Evolutionary conservation across 1,284 basidiomycete genomes (phyloP).

Genomic region (Marasmius sp.): DNA sequence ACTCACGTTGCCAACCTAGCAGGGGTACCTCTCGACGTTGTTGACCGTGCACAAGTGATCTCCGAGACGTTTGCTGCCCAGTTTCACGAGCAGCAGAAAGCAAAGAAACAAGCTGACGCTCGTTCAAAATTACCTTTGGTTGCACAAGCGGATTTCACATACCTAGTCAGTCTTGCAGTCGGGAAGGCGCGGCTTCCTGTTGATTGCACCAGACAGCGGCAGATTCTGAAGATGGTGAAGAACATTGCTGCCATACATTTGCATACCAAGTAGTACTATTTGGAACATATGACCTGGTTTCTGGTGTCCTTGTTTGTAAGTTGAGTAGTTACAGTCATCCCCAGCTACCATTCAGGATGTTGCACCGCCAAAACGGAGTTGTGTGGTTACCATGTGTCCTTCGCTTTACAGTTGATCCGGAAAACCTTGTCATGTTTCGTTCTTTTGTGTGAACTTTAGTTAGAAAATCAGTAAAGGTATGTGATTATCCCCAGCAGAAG

Average conservation of each 20-base stretch:
- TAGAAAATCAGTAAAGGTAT: too few species aligned
- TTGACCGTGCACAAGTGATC: conserved; percentile 83
- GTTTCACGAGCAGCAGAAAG: conserved; percentile 76
- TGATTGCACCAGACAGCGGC: conserved; percentile 49
- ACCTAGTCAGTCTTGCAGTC: conserved; percentile 60
- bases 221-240: conserved; percentile 57
- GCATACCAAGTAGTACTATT: background rate
- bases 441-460: too few species aligned
- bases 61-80: conserved; percentile 87
- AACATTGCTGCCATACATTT: conserved; percentile 31
- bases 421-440: too few species aligned
- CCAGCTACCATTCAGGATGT: too few species aligned
- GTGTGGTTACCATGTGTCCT: too few species aligned
- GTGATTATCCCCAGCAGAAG: too few species aligned
- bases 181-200: conserved; percentile 51
- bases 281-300: too few species aligned
- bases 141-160: conserved; percentile 86
- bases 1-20: conserved; percentile 90
- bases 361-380: too few species aligned
- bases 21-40: conserved; percentile 78
- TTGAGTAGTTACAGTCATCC: too few species aligned
- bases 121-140: conserved; percentile 67
- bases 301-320: too few species aligned
- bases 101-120: conserved; percentile 56
- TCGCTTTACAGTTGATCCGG: too few species aligned